Conservation (phyloP, 2,329 filamentous ascomycete species). For the Hymenoscyphus albidus region DNA sequence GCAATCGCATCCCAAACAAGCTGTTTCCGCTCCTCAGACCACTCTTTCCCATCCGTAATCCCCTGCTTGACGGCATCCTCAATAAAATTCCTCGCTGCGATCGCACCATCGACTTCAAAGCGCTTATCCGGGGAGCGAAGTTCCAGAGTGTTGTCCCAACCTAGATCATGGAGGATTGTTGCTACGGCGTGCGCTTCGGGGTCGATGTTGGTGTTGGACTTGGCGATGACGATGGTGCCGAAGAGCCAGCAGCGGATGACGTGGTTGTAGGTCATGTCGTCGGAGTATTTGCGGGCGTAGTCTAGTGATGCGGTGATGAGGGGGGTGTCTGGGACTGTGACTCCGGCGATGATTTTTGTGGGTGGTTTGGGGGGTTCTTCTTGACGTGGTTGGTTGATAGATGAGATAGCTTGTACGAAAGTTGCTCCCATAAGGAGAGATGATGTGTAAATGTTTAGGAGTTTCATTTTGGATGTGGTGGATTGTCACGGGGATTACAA, state of each 20-base stretch:
- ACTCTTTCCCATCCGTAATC: constrained; percentile 24
- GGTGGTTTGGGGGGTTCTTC: not conserved
- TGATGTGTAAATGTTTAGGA: not conserved
- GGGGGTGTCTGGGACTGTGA: constrained; percentile 37
- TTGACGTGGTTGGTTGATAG: not conserved
- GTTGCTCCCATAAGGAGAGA: not conserved
- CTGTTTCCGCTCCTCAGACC: constrained; percentile 42
- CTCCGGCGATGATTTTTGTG: constrained; percentile 32
- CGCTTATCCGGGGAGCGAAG: constrained; percentile 43
- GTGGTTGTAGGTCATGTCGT: constrained; percentile 39
- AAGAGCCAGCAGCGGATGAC: constrained; percentile 38
- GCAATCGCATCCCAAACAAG: constrained; percentile 37
- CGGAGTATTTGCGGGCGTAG: constrained; percentile 33
- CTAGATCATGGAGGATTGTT: constrained; percentile 43
- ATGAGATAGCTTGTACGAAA: not conserved
- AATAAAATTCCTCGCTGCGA: constrained; percentile 42
- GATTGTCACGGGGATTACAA: not conserved
- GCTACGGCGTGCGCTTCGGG: constrained; percentile 34
- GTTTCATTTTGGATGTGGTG: not conserved
- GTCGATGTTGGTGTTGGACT: not conserved
- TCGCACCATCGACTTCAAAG: constrained; percentile 49
- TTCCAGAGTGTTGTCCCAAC: constrained; percentile 38
- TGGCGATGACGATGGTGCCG: constrained; percentile 21
- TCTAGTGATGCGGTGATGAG: constrained; percentile 36
- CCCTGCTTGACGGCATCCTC: constrained; percentile 15